phyloP scores from a whole-genome alignment of 2,329 filamentous ascomycete species.

The Beauveria sp. region DNA sequence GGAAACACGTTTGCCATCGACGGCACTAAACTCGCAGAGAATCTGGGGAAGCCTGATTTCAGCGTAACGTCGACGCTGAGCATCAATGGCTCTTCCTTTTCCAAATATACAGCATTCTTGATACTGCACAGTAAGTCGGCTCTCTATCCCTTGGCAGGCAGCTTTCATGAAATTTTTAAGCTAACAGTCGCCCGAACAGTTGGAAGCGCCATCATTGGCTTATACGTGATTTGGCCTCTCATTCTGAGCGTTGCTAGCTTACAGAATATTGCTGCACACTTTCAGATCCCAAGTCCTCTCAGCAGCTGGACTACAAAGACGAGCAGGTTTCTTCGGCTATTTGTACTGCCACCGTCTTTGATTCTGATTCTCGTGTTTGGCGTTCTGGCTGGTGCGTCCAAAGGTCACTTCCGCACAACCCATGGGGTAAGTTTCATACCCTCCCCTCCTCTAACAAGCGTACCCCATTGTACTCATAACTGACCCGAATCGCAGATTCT shows the following conservation, averaged over 20 bases:
- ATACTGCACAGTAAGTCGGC: not conserved
- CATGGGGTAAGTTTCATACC: conserved; percentile 21
- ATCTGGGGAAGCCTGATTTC: conserved; percentile 12
- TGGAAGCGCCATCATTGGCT: conserved; percentile 16
- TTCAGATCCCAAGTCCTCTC: conserved; percentile 17
- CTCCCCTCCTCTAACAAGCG: too few species aligned
- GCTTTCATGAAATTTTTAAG: not conserved
- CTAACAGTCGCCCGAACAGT: conserved; percentile 5
- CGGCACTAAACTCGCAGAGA: conserved; percentile 16
- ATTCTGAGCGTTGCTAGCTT: conserved; percentile 21
- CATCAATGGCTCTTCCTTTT: not conserved
- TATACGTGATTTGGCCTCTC: conserved; percentile 21
- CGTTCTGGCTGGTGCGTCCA: conserved; percentile 16
- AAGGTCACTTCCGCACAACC: conserved; percentile 21
- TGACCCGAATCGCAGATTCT: conserved; percentile 17
- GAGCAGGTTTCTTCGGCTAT: conserved; percentile 21
- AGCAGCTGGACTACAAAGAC: conserved; percentile 17
- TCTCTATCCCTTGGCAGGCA: not conserved
- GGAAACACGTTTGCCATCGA: conserved; percentile 23
- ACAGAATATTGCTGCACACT: conserved; percentile 19
- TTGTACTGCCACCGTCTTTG: conserved; percentile 19
- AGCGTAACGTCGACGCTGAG: conserved; percentile 7
- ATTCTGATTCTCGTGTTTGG: conserved; percentile 22
- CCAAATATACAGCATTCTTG: not conserved
- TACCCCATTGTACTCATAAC: not conserved